Conservation (phyloP, 2,329 filamentous ascomycete genomes). For the Cryphonectria radicalis region DNA sequence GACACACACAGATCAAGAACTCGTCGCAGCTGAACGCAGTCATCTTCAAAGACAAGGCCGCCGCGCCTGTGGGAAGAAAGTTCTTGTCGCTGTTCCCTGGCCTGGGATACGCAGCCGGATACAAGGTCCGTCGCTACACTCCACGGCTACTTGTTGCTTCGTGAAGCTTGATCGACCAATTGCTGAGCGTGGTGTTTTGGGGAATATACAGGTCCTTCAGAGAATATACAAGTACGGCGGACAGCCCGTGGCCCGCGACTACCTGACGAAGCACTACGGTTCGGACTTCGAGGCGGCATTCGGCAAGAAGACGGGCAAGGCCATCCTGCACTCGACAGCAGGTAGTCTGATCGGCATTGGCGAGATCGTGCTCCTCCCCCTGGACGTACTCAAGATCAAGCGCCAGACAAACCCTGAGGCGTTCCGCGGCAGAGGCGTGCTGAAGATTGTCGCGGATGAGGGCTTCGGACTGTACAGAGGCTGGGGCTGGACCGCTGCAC, state of each 20-base stretch:
- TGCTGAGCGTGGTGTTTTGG: background rate
- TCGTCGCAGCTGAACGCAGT: conserved; percentile 78
- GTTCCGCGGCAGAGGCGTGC: conserved; percentile 89
- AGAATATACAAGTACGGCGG: conserved; percentile 98
- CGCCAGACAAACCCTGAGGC: conserved; percentile 98
- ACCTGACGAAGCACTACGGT: conserved; percentile 78
- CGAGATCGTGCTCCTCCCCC: conserved; percentile 91
- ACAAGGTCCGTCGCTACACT: conserved; percentile 68
- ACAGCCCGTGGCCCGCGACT: conserved; percentile 93
- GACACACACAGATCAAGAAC: conserved; percentile 53
- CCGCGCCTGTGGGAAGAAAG: conserved; percentile 71
- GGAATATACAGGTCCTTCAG: conserved; percentile 70
- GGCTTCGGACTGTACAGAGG: conserved; percentile 95
- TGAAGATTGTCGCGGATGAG: conserved; percentile 90
- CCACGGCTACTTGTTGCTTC: background rate
- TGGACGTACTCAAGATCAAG: conserved; percentile 99
- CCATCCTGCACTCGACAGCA: conserved; percentile 95
- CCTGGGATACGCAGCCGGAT: conserved; percentile 94
- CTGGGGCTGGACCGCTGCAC: conserved; percentile 95
- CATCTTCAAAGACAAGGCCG: conserved; percentile 89
- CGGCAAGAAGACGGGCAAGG: conserved; percentile 96
- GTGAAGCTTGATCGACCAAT: background rate
- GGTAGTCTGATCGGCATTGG: conserved; percentile 96
- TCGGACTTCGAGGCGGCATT: conserved; percentile 85
- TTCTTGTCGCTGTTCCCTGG: conserved; percentile 97